A percentile compares a stretch with the other conserved stretches of the same genome.
Evolutionary conservation across 805 yeast species (phyloP).

Genomic region (Lachancea meyersii): DNA sequence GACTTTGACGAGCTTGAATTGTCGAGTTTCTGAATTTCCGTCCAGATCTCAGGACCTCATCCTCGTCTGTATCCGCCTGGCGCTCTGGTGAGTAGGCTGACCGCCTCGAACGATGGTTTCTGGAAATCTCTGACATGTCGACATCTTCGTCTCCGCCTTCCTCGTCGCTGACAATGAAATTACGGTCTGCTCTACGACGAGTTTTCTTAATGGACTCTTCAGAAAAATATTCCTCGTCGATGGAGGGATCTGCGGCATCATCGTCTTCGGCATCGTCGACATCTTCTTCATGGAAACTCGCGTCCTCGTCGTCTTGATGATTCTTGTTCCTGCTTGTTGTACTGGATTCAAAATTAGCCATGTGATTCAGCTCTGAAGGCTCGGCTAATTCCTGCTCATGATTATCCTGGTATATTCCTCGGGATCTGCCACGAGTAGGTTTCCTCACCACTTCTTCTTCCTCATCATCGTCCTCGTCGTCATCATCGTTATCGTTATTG

Average conservation of each 20-base stretch:
- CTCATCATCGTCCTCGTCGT: conserved; percentile 1
- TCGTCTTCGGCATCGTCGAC: conserved; percentile 28
- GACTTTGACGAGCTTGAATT: conserved; percentile 1
- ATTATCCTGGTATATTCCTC: neutral
- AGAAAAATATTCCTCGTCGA: conserved; percentile 19
- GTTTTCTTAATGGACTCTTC: conserved; percentile 11
- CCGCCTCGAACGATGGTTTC: neutral
- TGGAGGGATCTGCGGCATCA: conserved; percentile 31
- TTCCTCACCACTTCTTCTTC: neutral
- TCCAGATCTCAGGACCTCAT: conserved; percentile 12
- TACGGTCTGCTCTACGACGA: conserved; percentile 16
- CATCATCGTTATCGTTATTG: conserved; percentile 13
- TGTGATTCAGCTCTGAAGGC: neutral
- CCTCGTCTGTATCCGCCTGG: conserved; percentile 28
- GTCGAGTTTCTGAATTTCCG: conserved; percentile 6
- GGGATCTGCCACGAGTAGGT: conserved; percentile 11
- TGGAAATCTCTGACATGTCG: neutral
- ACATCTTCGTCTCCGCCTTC: conserved; percentile 6
- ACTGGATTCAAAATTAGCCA: neutral
- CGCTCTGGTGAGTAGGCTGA: conserved; percentile 27
- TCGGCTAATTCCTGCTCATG: neutral
- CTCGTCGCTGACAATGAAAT: conserved; percentile 24
- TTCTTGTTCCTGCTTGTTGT: neutral
- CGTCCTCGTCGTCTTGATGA: conserved; percentile 24
- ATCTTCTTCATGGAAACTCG: conserved; percentile 32